Percentiles rank a stretch among this genome's conserved stretches.
These are phyloP conservation scores for Aureobasidium zeae DNA, from an alignment of 2,329 filamentous ascomycete genomes.

Conservation along the genomic window DNA sequence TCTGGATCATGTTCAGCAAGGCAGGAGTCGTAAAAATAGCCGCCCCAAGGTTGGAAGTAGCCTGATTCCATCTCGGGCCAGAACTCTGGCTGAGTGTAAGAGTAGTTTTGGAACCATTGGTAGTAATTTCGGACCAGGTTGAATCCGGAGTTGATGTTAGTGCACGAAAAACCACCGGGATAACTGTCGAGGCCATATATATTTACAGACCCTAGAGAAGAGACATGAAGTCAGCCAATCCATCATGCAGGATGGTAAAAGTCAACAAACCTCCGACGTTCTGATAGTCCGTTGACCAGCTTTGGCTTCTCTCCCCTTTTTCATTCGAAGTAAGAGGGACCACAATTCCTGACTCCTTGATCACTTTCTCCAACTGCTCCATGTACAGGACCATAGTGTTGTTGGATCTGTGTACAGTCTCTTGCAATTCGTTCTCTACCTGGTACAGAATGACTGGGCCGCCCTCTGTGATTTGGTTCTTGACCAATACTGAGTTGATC, in stretches of 20 bases:
- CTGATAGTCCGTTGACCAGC: constrained; percentile 54
- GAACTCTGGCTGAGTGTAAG: constrained; percentile 43
- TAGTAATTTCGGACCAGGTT: constrained; percentile 43
- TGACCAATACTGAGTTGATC: constrained; percentile 42
- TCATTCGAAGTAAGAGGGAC: constrained; percentile 52
- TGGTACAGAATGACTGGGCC: constrained; percentile 49
- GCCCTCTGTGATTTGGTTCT: constrained; percentile 49
- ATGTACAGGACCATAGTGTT: constrained; percentile 43
- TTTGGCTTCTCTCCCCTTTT: constrained; percentile 49
- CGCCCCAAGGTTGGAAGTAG: constrained; percentile 53
- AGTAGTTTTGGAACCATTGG: constrained; percentile 30
- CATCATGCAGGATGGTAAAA: neutral
- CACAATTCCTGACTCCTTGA: constrained; percentile 48
- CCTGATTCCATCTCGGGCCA: constrained; percentile 54
- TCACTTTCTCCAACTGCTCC: constrained; percentile 46
- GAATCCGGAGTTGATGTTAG: constrained; percentile 47
- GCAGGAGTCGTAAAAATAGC: constrained; percentile 42
- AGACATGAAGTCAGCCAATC: neutral
- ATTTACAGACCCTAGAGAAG: constrained; percentile 32
- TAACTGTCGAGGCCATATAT: constrained; percentile 45
- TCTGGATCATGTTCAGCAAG: constrained; percentile 45
- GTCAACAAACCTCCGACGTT: constrained; percentile 43
- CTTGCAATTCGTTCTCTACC: constrained; percentile 47
- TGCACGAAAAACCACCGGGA: constrained; percentile 52
- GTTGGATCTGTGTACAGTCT: constrained; percentile 34